Base-by-base conservation (phyloP, 169 alveolate species). In the Eimeria maxima region DNA sequence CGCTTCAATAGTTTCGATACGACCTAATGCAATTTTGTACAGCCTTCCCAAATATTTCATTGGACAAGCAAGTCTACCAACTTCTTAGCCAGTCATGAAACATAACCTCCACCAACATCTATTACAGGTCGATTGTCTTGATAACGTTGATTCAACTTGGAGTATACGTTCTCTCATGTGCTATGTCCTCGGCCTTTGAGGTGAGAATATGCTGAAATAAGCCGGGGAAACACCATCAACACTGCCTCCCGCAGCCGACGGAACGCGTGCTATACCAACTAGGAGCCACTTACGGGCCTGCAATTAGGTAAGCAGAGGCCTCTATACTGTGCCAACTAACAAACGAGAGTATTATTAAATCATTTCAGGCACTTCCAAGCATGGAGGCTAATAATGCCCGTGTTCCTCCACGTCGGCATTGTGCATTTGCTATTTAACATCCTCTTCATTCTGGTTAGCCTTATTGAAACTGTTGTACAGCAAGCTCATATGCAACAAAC, bases 401-500 rank as follows among this genome's bases (percentile, higher is more conserved):
- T 97, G 80, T 97, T 97, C 88, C 97, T 97, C 18, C 98, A 97
- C 83, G 98, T 98, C 73, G 96, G 97, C 57, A 95, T 97, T 63
- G 96, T 97, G 96, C 98, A 97, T 74, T 55, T 97, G 38, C 94
- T 97, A 69, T 97, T 97, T 86, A 97, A 97, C 94, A 84, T 97
- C 83, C 95, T 97, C 67, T 97, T 97, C 50, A 90, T 90, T 33
- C 53, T 90, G 95, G 95, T 90, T 33, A 11, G 95, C 57, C 63
- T 20, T 45, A 2, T 42, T 18, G 67, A 45, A 18, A 29, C 18
- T 11, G 14, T n/a, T 53, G 29, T 42, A 74, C 8, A 18, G 60
- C 78, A 55, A 38, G 2, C 5, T 38, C 63, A 57, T n/a, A 5
- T 55, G 65, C 16, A 24, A 73, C 3, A 14, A 24, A 16, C 4